Conservation (phyloP, 2,329 filamentous ascomycete genomes). For the Monosporascus cannonballus region DNA sequence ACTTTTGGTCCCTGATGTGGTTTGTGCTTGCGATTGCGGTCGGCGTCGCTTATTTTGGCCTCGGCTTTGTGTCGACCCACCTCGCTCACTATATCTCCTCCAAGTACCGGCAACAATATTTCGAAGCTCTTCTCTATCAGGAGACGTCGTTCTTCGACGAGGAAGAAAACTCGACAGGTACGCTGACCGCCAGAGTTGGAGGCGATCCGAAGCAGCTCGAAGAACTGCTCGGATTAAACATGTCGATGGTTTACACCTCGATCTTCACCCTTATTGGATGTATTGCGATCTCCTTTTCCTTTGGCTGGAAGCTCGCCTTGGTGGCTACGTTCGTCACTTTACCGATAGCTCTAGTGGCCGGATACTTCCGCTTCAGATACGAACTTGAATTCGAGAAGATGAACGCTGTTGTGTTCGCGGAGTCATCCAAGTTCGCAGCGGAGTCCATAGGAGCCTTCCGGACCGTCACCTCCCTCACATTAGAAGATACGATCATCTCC, state of each 20-base stretch:
- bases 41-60: conserved; percentile 47
- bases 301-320: conserved; percentile 71
- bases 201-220: conserved; percentile 55
- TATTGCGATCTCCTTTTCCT: conserved; percentile 61
- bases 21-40: conserved; percentile 48
- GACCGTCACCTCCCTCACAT: conserved; percentile 63
- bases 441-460: conserved; percentile 70
- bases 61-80: conserved; percentile 38
- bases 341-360: conserved; percentile 41
- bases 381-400: conserved; percentile 64
- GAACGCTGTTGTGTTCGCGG: conserved; percentile 61
- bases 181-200: conserved; percentile 50
- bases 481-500: conserved; percentile 59
- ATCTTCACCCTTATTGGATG: conserved; percentile 61
- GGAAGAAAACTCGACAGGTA: conserved; percentile 53
- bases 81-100: conserved; percentile 44
- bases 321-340: conserved; percentile 58
- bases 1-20: conserved; percentile 65
- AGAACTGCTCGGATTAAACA: conserved; percentile 57
- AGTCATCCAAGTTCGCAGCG: conserved; percentile 68
- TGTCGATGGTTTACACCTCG: conserved; percentile 57
- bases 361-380: conserved; percentile 47
- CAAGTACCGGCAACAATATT: conserved; percentile 54
- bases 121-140: conserved; percentile 53
- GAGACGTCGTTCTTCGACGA: conserved; percentile 55